Base-by-base conservation (phyloP, 2,329 filamentous ascomycete species). In the Colletotrichum somersetense region DNA sequence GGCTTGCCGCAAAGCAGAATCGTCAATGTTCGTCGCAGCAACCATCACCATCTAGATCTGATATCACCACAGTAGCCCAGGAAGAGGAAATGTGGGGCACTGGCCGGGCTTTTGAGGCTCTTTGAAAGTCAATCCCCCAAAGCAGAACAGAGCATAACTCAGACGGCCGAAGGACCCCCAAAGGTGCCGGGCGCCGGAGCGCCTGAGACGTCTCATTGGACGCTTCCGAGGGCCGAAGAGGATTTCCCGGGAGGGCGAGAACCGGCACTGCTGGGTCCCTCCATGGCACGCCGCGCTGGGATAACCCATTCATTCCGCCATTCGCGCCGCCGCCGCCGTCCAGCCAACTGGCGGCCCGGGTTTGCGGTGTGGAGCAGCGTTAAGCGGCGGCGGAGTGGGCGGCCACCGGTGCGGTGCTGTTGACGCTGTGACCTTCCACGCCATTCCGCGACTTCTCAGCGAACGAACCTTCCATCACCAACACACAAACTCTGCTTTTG, bases 221-320 rank as follows among this genome's bases (percentile, higher is more conserved):
- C 48, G 59, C 30, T 46, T 53, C 42, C 56, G 53, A 48, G 42
- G 46, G 23, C 18, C 30, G 46, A 73, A 73, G 67, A 72, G 68
- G 63, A 73, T 70, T 67, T 72, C 58, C 71, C 71, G 71, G 73
- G 68, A 74, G 55, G 64, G 58, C 67, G 73, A 74, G 62, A 74
- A 73, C 52, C 73, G 66, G 67, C 52, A 57, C 40, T 61, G 56
- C 55, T 62, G 68, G 68, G 64, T 35, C 64, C 66, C 61, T 58
- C 68, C 50, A 44, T 71, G 40, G 42, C 35, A 69, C 57, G 46
- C n/a, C 18, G 20, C 26, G 65, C 12, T 18, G 33, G 26, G 38
- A 26, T 55, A 38, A 33, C 48, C 59, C n/a, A n/a, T 16, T 8
- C 42, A 44, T 20, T 46, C 42, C 44, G 5, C 44, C 44, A 10